Evolutionary conservation across 2,329 filamentous ascomycete species (phyloP).

Genomic region (Blastomyces parvus): DNA sequence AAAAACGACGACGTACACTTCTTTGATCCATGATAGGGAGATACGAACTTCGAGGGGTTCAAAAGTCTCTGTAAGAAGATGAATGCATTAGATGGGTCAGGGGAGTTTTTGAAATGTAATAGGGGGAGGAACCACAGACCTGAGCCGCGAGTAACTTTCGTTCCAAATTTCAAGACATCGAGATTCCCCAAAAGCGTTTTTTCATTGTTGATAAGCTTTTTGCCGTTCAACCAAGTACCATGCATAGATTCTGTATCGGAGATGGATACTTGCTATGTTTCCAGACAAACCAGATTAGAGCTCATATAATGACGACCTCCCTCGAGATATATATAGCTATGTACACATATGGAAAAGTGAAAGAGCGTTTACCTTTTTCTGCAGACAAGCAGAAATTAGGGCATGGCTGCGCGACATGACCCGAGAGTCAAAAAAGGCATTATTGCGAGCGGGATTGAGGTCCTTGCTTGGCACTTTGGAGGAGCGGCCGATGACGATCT

Average conservation of each 20-base stretch:
- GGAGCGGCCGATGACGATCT: constrained; percentile 33
- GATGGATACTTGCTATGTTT: constrained; percentile 37
- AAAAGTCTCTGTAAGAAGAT: constrained; percentile 21
- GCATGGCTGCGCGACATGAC: constrained; percentile 42
- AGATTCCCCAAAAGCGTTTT: constrained; percentile 32
- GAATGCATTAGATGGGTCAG: background rate
- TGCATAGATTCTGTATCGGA: constrained; percentile 52
- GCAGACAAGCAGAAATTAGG: constrained; percentile 23
- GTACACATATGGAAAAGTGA: background rate
- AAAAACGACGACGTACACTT: constrained; percentile 14
- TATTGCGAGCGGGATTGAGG: constrained; percentile 28
- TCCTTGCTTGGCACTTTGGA: constrained; percentile 32
- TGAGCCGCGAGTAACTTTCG: constrained; percentile 40
- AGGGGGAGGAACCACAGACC: constrained; percentile 24
- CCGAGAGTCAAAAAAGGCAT: constrained; percentile 39
- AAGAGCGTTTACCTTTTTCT: constrained; percentile 22
- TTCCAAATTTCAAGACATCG: constrained; percentile 38
- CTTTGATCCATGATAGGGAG: constrained; percentile 24
- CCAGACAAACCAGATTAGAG: background rate
- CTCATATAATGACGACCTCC: background rate
- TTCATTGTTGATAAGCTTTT: constrained; percentile 30
- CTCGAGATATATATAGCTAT: background rate
- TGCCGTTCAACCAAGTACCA: constrained; percentile 48
- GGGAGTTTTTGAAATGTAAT: background rate
- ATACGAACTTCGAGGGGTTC: constrained; percentile 27